phyloP scores from a whole-genome alignment of 257 asterid species.

The Lantana camara region DNA sequence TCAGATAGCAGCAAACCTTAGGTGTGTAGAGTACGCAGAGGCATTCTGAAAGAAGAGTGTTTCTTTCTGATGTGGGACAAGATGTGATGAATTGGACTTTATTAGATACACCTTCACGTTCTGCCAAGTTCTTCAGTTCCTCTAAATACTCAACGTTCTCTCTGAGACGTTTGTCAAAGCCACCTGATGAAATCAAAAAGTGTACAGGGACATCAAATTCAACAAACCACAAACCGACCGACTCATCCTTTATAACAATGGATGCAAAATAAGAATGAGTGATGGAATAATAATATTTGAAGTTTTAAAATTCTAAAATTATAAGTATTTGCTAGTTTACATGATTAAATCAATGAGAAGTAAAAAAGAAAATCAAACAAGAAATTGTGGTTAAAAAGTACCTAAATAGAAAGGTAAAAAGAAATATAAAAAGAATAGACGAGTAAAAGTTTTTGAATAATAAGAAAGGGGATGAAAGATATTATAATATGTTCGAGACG shows the following conservation, averaged over 20 bases:
- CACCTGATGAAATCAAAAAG: slow-evolving; percentile 51
- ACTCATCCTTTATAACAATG: neutral
- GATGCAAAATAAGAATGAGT: too few relatives aligned
- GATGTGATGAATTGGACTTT: slow-evolving; percentile 76
- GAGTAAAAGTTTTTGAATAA: too few relatives aligned
- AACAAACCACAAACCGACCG: neutral
- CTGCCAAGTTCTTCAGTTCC: slow-evolving; percentile 75
- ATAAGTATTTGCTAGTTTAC: too few relatives aligned
- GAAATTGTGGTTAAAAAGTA: too few relatives aligned
- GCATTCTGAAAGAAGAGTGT: slow-evolving; percentile 72
- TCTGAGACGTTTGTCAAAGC: slow-evolving; percentile 80
- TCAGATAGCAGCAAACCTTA: slow-evolving; percentile 44
- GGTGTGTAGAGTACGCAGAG: slow-evolving; percentile 89
- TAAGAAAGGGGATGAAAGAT: too few relatives aligned
- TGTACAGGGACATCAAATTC: neutral
- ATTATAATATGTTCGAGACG: too few relatives aligned
- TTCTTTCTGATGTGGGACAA: slow-evolving; percentile 83
- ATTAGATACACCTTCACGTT: slow-evolving; percentile 63
- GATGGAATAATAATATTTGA: too few relatives aligned
- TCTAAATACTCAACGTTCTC: slow-evolving; percentile 90
- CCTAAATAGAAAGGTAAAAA: too few relatives aligned
- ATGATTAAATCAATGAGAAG: too few relatives aligned
- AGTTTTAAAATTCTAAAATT: too few relatives aligned
- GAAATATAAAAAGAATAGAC: too few relatives aligned
- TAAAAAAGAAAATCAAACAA: too few relatives aligned